Evolutionary conservation across 805 yeast species (phyloP), one percentile per base, ranked within the genome.

Genomic region (Lipomyces chichibuensis): DNA sequence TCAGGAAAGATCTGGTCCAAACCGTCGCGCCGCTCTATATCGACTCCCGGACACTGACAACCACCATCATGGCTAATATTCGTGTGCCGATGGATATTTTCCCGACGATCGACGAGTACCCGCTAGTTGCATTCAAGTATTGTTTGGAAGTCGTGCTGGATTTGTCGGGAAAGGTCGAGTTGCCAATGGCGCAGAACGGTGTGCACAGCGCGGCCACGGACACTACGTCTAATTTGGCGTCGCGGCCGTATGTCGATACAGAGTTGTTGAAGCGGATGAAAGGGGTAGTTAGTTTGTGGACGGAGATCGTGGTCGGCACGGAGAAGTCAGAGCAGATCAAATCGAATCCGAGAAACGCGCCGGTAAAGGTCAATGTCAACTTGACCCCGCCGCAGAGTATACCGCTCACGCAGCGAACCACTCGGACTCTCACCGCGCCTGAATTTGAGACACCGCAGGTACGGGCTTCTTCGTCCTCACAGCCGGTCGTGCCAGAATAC

Each of bases 81-180:
- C 81, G 87, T 69, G 87, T 92, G 0, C 97, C 98, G 0, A 85
- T 89, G 0, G 97, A 92, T 72, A 87, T 90, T 0, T 91, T 92
- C 75, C 96, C 97, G 0, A 90, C 97, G 0, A 90, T 91, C 14
- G 82, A 85, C 20, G 89, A 90, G 0, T 85, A 90, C 61, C 86
- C 86, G 1, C 78, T 88, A 59, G 91, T 92, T 8, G 83, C 92
- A 2, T 92, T 92, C 77, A 94, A 90, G 74, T 92, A 93, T 75
- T 90, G 89, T 74, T 80, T 92, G 17, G 98, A 92, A 75, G 92
- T 90, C 2, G 82, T 91, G 65, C 86, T 90, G n/a, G 92, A 92
- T 74, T 78, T 93, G 54, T 87, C 93, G 1, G 91, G 89, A 27
- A 87, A 84, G 67, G 82, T 80, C 66, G 72, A 77, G 8, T 77